Base-by-base conservation (phyloP, 257 asterid species). In the Phtheirospermum japonicum region DNA sequence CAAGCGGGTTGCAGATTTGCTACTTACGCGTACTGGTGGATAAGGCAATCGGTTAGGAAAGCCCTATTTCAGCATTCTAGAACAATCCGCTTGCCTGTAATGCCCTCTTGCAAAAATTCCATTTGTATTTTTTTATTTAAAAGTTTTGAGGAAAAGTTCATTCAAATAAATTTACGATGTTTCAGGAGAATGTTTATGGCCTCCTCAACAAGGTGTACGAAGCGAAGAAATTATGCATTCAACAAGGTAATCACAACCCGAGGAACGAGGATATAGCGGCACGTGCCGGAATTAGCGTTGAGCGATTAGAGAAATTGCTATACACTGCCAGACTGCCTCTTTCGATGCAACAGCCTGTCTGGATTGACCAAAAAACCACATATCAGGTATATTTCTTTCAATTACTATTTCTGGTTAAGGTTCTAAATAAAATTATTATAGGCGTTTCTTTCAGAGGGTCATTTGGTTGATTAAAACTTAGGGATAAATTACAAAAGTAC, bases 21-120 rank as follows among this genome's bases (percentile, higher is more conserved):
- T 69, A 82, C 90, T 62, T 91, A 91, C 70, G 95, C 98, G 8
- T 91, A 86, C 74, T 91, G 95, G 95, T 91, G 98, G 98, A 86
- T 88, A 78, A 80, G 95, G 78, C 95, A 88, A 71, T 61, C 81
- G 28, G 65, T 91, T 58, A 82, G 94, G 82, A 91, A 83, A 80
- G 87, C 95, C 63, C 61, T 91, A 72, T 84, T 86, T 88, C 95
- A 71, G 68, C 90, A 91, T 72, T 91, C 98, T 60, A 81, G 98
- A 76, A 84, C 90, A 23, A 80, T 91, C 63, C 96, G 95, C 76
- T 71, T 91, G 77, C 98, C 98, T 1, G 98, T 91, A 88, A 81
- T 78, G 77, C 68, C 52, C 68, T 68, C 52, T 66, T 28, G 42
- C n/a, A 57, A 7, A 16, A 30, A 36, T 75, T 73, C 54, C 64